phyloP scores from a whole-genome alignment of 2,329 filamentous ascomycete genomes.

The Pseudogymnoascus sp. region DNA sequence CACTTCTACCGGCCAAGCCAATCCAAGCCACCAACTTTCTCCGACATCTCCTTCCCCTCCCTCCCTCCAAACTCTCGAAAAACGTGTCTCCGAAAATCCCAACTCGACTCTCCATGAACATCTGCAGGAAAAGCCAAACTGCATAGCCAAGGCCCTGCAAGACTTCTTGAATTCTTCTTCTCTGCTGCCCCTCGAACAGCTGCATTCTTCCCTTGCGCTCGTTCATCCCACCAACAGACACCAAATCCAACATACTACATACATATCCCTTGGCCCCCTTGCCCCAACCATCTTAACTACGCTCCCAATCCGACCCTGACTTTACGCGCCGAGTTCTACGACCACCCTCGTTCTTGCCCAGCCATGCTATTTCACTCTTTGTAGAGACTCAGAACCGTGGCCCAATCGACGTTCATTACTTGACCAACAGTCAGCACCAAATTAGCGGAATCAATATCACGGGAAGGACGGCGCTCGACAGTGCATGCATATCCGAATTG shows the following conservation, averaged over 20 bases:
- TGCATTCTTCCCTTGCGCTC: background rate
- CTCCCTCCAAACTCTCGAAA: background rate
- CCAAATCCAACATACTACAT: slow-evolving; percentile 7
- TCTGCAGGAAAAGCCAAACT: background rate
- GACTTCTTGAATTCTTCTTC: background rate
- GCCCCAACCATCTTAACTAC: background rate
- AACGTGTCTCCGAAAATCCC: background rate
- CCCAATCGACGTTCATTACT: slow-evolving; percentile 8
- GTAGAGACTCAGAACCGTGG: slow-evolving; percentile 2
- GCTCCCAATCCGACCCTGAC: slow-evolving; percentile 2
- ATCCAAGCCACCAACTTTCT: slow-evolving; percentile 8
- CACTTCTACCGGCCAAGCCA: slow-evolving; percentile 4
- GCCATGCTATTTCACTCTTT: slow-evolving; percentile 5
- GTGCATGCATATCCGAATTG: background rate
- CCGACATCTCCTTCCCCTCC: background rate
- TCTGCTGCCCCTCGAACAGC: background rate
- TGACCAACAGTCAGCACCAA: background rate
- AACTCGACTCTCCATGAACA: slow-evolving; percentile 7
- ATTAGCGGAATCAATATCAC: slow-evolving; percentile 7
- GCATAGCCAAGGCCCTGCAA: background rate
- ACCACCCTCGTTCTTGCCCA: background rate
- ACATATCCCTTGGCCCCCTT: slow-evolving; percentile 1
- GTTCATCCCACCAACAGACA: slow-evolving; percentile 3
- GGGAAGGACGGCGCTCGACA: background rate
- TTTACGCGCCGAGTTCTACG: slow-evolving; percentile 6